Base-by-base conservation (phyloP, 805 yeast species). In the Wickerhamiella kurtzmanii region DNA sequence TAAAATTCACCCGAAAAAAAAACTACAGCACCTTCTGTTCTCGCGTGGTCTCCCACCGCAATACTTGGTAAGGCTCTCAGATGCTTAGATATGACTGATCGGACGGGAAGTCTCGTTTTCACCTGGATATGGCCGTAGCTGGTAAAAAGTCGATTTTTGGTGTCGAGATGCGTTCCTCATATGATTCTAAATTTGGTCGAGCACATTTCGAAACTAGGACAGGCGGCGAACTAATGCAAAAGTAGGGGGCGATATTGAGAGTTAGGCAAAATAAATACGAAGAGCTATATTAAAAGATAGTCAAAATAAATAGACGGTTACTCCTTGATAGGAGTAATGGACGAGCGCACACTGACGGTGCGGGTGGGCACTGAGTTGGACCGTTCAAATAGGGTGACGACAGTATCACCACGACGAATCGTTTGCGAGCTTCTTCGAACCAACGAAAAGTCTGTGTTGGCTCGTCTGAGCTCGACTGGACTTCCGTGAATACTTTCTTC, bases 401-500 rank as follows among this genome's bases (percentile, higher is more conserved):
- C 51, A 9, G 44, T 17, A 28, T 43, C 48, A 18, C 44, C 42
- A 3, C 42, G 40, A 5, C 47, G 19, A 2, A 42, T 38, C 13
- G 44, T 41, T 28, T 44, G 35, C 1, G 56, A 47, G 11, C 11
- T 25, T 2, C 42, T 39, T 17, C 46, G 49, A 2, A 50, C 45
- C n/a, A 44, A 51, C 22, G 44, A 43, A 6, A 44, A 22, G 20
- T 36, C 15, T 4, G 44, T 9, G 9, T 35, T 22, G 17, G 45
- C 21, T 8, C 32, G 43, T 37, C 35, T 43, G 13, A 19, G 36
- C 8, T 25, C 32, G 21, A 16, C 17, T 18, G 21, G 15, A 11
- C 43, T 41, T 37, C 45, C 17, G 25, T 8, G 37, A 22, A 16
- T 17, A 37, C 11, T n/a, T 59, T 56, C n/a, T 59, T 71, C 73